These are phyloP conservation scores for Agaricus subrufescens DNA, from an alignment of 768 basidiomycete species.

Conservation along the genomic window DNA sequence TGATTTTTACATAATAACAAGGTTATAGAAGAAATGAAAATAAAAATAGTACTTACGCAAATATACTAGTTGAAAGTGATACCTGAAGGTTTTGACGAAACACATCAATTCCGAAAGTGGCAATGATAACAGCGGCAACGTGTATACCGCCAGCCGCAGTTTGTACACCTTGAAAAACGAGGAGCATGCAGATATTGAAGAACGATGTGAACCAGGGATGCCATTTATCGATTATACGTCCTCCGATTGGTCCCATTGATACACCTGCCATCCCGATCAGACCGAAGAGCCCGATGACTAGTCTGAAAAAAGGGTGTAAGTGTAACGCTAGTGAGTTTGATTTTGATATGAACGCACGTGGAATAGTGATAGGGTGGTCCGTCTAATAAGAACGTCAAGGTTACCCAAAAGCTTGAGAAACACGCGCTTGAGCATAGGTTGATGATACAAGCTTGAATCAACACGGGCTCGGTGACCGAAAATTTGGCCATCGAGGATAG, in stretches of 20 bases:
- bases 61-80: slow-evolving; percentile 55
- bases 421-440: slow-evolving; percentile 58
- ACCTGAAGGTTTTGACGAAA: slow-evolving; percentile 75
- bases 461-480: slow-evolving; percentile 69
- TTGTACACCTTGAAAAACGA: slow-evolving; percentile 59
- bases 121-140: slow-evolving; percentile 66
- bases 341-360: slow-evolving; percentile 38
- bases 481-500: slow-evolving; percentile 76
- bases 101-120: slow-evolving; percentile 67
- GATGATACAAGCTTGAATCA: slow-evolving; percentile 66
- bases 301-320: slow-evolving; percentile 19
- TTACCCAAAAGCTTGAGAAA: slow-evolving; percentile 64
- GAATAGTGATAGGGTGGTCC: slow-evolving; percentile 74
- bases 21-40: neutral
- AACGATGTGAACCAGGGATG: slow-evolving; percentile 78
- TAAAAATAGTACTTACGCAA: slow-evolving; percentile 32
- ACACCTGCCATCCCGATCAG: slow-evolving; percentile 72
- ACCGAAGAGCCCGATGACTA: slow-evolving; percentile 69
- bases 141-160: slow-evolving; percentile 65
- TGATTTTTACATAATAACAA: slow-evolving; percentile 9
- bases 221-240: slow-evolving; percentile 62
- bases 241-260: slow-evolving; percentile 62
- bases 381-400: slow-evolving; percentile 77
- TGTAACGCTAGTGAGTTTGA: neutral
- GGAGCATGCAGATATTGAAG: slow-evolving; percentile 40